phyloP scores from a whole-genome alignment of 1,284 basidiomycete species.

The Boletus hoseneyae region DNA sequence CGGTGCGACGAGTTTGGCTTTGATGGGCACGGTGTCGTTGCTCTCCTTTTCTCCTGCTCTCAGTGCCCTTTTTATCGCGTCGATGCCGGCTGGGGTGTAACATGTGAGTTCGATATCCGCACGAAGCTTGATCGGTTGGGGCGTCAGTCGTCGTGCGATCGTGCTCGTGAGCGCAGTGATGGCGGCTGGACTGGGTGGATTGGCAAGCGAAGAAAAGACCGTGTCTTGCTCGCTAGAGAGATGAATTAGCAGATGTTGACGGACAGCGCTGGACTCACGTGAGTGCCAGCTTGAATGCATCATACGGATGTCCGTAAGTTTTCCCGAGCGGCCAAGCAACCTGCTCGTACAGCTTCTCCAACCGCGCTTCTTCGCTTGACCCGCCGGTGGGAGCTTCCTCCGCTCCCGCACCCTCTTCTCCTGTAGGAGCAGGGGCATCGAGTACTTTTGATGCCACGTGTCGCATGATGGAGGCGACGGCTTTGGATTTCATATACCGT shows the following conservation, averaged over 20 bases:
- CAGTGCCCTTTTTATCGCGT: constrained; percentile 93
- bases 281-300: constrained; percentile 96
- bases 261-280: constrained; percentile 53
- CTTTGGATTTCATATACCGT: constrained; percentile 96
- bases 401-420: constrained; percentile 10
- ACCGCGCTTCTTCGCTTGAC: constrained; percentile 65
- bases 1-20: constrained; percentile 95
- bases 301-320: constrained; percentile 95
- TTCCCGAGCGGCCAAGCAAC: constrained; percentile 92
- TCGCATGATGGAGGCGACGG: constrained; percentile 89
- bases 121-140: constrained; percentile 98
- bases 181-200: constrained; percentile 60
- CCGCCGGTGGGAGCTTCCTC: constrained; percentile 39
- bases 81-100: constrained; percentile 96
- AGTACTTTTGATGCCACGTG: constrained; percentile 89
- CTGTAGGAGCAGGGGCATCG: constrained; percentile 26
- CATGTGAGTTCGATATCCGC: constrained; percentile 98
- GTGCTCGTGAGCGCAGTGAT: constrained; percentile 74
- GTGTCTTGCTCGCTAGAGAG: constrained; percentile 77
- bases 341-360: constrained; percentile 86
- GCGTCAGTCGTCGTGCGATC: constrained; percentile 93
- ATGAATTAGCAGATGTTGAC: neutral
- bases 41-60: constrained; percentile 85
- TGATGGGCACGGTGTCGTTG: constrained; percentile 92
- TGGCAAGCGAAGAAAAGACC: constrained; percentile 74